These are phyloP conservation scores for Raddia distichophylla DNA, from an alignment of 176 grass and related monocot species.

Conservation along the genomic window DNA sequence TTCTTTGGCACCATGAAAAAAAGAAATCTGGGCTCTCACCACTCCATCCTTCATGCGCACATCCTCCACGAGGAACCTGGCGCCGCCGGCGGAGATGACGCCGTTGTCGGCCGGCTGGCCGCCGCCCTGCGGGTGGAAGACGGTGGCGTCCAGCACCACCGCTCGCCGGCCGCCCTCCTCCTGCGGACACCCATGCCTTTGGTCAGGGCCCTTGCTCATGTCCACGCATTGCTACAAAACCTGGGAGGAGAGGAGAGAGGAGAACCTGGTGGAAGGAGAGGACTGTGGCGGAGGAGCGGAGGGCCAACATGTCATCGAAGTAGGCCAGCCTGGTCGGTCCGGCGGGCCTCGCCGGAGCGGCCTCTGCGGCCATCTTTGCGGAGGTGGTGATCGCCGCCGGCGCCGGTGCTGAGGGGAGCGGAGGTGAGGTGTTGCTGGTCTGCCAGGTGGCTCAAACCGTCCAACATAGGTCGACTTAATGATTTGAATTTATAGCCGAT, in stretches of 20 bases:
- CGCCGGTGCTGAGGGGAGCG: neutral
- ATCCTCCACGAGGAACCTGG: conserved; percentile 81
- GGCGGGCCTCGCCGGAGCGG: neutral
- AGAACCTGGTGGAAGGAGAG: conserved; percentile 55
- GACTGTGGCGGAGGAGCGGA: conserved; percentile 55
- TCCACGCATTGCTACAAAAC: neutral
- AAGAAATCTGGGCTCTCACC: conserved; percentile 44
- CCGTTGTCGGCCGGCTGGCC: conserved; percentile 84
- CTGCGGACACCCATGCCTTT: conserved; percentile 24
- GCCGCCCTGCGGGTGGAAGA: conserved; percentile 93
- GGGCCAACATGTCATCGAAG: conserved; percentile 79
- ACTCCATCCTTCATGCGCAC: conserved; percentile 74
- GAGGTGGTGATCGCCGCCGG: conserved; percentile 29
- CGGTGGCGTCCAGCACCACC: conserved; percentile 70
- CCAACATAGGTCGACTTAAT: neutral
- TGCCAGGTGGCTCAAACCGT: conserved; percentile 17
- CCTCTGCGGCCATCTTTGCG: conserved; percentile 41
- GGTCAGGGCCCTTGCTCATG: neutral
- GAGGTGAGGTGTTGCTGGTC: neutral
- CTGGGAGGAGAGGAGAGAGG: conserved; percentile 3
- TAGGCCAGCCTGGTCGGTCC: conserved; percentile 65
- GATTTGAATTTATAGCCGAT: conserved; percentile 4
- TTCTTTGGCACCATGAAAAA: neutral
- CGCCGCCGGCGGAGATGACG: conserved; percentile 38
- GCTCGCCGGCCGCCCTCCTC: conserved; percentile 59